These are phyloP conservation scores for Marasmius oreades DNA, from an alignment of 1,284 basidiomycete species.

Conservation along the genomic window DNA sequence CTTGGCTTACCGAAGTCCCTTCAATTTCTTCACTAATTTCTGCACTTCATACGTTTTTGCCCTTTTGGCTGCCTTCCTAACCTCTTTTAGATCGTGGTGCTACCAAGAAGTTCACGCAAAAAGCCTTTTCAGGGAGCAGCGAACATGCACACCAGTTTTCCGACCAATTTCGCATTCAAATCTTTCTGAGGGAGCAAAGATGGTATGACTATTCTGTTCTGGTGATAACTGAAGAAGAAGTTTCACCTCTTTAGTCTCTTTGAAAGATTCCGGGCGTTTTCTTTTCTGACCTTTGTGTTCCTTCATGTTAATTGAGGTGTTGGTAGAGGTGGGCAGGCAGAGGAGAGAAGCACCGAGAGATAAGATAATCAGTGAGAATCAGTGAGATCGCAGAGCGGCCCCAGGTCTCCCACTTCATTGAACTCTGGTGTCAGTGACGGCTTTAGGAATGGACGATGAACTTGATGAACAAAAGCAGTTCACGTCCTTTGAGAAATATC, in stretches of 20 bases:
- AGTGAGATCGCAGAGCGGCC: too few species aligned
- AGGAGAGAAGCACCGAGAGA: too few species aligned
- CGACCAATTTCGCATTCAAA: constrained; percentile 30
- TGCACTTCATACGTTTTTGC: constrained; percentile 81
- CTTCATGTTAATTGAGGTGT: constrained; percentile 1
- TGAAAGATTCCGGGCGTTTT: constrained; percentile 33
- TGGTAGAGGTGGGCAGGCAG: background rate
- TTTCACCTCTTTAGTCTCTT: constrained; percentile 25
- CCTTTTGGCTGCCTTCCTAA: constrained; percentile 74
- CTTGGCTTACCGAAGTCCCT: constrained; percentile 55
- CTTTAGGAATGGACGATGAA: constrained; percentile 31
- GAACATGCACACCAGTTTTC: constrained; percentile 34
- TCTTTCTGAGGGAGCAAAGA: constrained; percentile 29
- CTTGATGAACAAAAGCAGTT: constrained; percentile 40
- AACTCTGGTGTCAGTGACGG: background rate
- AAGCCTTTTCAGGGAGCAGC: too few species aligned
- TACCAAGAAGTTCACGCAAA: constrained; percentile 32
- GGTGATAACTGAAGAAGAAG: background rate
- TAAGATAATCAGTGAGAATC: too few species aligned
- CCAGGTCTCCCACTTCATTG: too few species aligned
- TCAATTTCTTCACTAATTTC: constrained; percentile 82
- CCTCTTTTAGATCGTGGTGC: constrained; percentile 69
- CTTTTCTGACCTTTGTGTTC: constrained; percentile 32
- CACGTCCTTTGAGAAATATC: constrained; percentile 57
- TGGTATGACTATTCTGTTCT: constrained; percentile 1